Base-by-base conservation (phyloP, 1,284 basidiomycete species). In the Caloboletus firmus region DNA sequence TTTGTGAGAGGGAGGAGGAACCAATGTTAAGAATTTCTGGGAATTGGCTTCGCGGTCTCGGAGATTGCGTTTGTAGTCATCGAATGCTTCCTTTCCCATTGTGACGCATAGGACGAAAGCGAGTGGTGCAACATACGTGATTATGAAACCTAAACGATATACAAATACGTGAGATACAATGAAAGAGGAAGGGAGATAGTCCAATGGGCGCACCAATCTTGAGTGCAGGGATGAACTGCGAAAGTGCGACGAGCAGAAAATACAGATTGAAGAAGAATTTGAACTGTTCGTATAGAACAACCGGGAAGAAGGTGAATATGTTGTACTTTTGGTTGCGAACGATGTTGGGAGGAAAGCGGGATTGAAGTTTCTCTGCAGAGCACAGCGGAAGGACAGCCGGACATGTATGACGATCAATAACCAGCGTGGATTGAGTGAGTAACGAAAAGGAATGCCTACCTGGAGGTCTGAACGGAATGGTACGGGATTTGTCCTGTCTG, bases 231-330 rank as follows among this genome's bases (percentile, higher is more conserved):
- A 99, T 79, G 66, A 99, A 98, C 70, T 99, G 96, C 30, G 91
- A 95, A 5, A 99, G 78, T 0, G 97, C 96, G 15, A 99, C 97
- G 13, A 98, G 85, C 5, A 99, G 83, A 69, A 99, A 99, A 74
- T 99, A 99, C 13, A 99, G 82, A 72, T 99, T 99, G 87, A 98
- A 99, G 79, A 99, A 99, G 80, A 97, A 98, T 74, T 98, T 99
- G 89, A 99, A 99, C 73, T 99, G 97, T 72, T 98, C 95, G 73
- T 98, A 99, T 70, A 99, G 87, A 41, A 99, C 95, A 58, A 98
- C 82, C 0, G 96, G 96, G 5, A 99, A 80, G 77, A 99, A 99
- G 10, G 93, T 93, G 73, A 94, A 80, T 48, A 92, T 75, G 68
- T 94, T 97, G 80, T 99, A 99, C 75, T 99, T 99, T 72, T 98